These are phyloP conservation scores for Kernera saxatilis DNA, from an alignment of 345 rosid genomes.

Conservation along the genomic window DNA sequence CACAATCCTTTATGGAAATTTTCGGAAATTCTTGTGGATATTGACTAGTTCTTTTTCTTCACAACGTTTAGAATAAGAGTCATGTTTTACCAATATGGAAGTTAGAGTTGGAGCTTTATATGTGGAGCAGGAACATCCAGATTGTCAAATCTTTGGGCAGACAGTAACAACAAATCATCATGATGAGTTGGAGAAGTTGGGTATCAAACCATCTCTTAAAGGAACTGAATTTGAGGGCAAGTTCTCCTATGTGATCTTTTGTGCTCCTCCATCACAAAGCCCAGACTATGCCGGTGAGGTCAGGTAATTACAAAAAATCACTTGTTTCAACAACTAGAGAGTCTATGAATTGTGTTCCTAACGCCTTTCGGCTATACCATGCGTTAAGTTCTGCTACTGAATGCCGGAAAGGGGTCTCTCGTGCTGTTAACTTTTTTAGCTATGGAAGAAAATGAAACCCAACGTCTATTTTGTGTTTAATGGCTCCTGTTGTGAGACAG, in stretches of 20 bases:
- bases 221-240: conserved; percentile 36
- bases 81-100: not conserved
- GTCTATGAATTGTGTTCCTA: not conserved
- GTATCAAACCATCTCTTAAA: conserved; percentile 67
- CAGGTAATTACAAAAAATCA: conserved; percentile 38
- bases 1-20: not conserved
- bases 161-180: conserved; percentile 80
- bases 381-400: not conserved
- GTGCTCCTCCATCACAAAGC: conserved; percentile 91
- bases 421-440: not conserved
- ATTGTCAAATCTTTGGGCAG: conserved; percentile 74
- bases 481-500: not conserved
- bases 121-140: conserved; percentile 67
- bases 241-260: conserved; percentile 75
- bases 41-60: not conserved
- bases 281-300: conserved; percentile 77
- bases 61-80: not conserved
- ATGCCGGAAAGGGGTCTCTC: not conserved
- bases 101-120: conserved; percentile 17
- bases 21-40: not conserved
- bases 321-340: not conserved
- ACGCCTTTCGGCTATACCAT: not conserved
- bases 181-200: conserved; percentile 64
- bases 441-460: not conserved
- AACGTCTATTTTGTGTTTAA: not conserved